Evolutionary conservation across 768 basidiomycete genomes (phyloP).

Genomic region (Suillus discolor): DNA sequence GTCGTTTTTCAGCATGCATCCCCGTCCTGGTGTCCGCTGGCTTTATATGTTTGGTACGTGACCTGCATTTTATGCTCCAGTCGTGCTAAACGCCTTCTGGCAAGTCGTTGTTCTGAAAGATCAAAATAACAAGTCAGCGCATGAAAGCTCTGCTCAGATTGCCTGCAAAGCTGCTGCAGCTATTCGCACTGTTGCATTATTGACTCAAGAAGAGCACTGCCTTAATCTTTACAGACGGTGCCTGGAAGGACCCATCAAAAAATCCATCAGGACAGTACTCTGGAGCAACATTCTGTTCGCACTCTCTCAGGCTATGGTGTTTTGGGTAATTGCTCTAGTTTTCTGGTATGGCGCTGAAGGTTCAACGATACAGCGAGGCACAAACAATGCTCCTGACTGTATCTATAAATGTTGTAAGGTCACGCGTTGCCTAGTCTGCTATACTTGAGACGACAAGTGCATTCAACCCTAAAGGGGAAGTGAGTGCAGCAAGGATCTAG

Average conservation of each 20-base stretch:
- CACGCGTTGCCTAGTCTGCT: too few species aligned
- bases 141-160: slow-evolving; percentile 81
- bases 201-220: slow-evolving; percentile 87
- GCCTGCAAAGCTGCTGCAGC: slow-evolving; percentile 91
- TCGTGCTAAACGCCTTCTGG: slow-evolving; percentile 27
- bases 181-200: slow-evolving; percentile 86
- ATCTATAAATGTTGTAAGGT: too few species aligned
- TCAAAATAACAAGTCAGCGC: slow-evolving; percentile 74
- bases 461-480: too few species aligned
- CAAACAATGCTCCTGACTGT: too few species aligned
- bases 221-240: slow-evolving; percentile 62
- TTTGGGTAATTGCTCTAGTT: too few species aligned
- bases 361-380: too few species aligned
- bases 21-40: slow-evolving; percentile 72
- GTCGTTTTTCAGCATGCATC: slow-evolving; percentile 53
- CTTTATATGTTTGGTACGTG: slow-evolving; percentile 75
- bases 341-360: too few species aligned
- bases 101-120: slow-evolving; percentile 89
- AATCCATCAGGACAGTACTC: slow-evolving; percentile 66
- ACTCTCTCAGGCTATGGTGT: slow-evolving; percentile 74
- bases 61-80: not conserved
- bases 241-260: slow-evolving; percentile 65
- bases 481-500: too few species aligned
- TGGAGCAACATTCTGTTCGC: slow-evolving; percentile 66
- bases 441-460: too few species aligned